A percentile compares a stretch with the other conserved stretches of the same genome.
Evolutionary conservation across 352 stramenopile species (phyloP).

Genomic region (Globisporangium ultimum): DNA sequence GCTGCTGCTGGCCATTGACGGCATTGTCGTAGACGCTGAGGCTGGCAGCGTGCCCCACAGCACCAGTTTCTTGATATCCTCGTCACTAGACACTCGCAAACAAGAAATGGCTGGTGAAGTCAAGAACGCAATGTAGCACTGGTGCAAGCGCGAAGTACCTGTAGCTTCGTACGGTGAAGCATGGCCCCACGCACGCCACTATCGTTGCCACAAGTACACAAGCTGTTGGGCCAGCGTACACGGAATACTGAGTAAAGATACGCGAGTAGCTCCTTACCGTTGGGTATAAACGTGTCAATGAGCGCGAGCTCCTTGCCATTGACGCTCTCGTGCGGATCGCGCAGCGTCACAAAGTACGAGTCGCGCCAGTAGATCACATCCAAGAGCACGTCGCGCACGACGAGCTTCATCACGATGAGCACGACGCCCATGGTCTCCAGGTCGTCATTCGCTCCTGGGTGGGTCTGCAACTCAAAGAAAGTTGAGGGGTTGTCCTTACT

Average conservation of each 20-base stretch:
- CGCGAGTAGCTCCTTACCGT: constrained; percentile 22
- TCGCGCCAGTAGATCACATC: constrained; percentile 57
- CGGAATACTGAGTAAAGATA: background rate
- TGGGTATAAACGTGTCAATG: constrained; percentile 60
- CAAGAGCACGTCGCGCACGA: constrained; percentile 58
- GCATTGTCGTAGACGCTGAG: constrained; percentile 9
- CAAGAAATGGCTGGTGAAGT: background rate
- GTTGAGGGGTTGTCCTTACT: constrained; percentile 25
- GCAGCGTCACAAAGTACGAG: constrained; percentile 58
- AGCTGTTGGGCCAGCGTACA: background rate
- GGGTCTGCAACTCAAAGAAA: constrained; percentile 69
- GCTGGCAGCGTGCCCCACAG: constrained; percentile 53
- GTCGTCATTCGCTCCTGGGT: constrained; percentile 35
- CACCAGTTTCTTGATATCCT: constrained; percentile 57
- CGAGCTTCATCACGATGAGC: constrained; percentile 66
- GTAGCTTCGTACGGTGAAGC: constrained; percentile 51
- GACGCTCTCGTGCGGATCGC: constrained; percentile 16
- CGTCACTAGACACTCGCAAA: constrained; percentile 25
- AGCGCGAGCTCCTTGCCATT: constrained; percentile 52
- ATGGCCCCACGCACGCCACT: constrained; percentile 53
- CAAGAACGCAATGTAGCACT: constrained; percentile 1
- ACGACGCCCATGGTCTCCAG: constrained; percentile 33
- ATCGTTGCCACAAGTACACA: too few species aligned
- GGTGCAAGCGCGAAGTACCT: constrained; percentile 18
- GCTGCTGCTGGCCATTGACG: background rate